These are phyloP conservation scores for Paecilomyces fulvus DNA, from an alignment of 2,329 filamentous ascomycete species.

Conservation along the genomic window DNA sequence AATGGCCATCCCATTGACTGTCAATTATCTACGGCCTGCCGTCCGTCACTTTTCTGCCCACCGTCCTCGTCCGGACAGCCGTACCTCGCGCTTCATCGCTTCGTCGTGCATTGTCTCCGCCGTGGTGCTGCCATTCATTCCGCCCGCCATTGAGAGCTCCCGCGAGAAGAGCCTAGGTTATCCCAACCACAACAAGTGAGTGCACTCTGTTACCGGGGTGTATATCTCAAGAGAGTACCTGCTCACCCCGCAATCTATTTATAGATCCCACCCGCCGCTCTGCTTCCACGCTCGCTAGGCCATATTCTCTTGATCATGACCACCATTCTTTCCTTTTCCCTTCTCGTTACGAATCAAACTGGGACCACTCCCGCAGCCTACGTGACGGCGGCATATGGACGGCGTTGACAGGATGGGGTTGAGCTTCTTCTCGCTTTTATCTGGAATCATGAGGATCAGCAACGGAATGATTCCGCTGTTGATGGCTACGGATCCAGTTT, in stretches of 20 bases:
- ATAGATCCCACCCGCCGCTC: conserved; percentile 30
- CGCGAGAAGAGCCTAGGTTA: conserved; percentile 31
- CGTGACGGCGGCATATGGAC: neutral
- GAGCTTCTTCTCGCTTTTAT: neutral
- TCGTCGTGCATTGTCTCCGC: conserved; percentile 34
- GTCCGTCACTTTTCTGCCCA: conserved; percentile 39
- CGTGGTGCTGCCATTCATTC: conserved; percentile 38
- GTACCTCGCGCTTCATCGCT: conserved; percentile 31
- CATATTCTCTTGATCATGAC: neutral
- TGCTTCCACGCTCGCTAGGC: conserved; percentile 34
- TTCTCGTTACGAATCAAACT: neutral
- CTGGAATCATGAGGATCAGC: neutral
- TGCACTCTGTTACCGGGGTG: neutral
- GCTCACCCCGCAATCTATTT: neutral
- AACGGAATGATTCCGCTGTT: neutral
- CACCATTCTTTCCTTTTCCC: neutral
- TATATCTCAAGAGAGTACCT: neutral
- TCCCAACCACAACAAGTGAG: conserved; percentile 31
- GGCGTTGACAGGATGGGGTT: neutral
- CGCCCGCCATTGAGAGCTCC: conserved; percentile 39
- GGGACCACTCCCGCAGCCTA: neutral
- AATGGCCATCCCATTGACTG: conserved; percentile 12
- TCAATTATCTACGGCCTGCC: conserved; percentile 24
- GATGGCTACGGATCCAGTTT: neutral
- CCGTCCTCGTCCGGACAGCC: conserved; percentile 30